Conservation (phyloP, 352 stramenopile genomes). For the Pythium aphanidermatum region DNA sequence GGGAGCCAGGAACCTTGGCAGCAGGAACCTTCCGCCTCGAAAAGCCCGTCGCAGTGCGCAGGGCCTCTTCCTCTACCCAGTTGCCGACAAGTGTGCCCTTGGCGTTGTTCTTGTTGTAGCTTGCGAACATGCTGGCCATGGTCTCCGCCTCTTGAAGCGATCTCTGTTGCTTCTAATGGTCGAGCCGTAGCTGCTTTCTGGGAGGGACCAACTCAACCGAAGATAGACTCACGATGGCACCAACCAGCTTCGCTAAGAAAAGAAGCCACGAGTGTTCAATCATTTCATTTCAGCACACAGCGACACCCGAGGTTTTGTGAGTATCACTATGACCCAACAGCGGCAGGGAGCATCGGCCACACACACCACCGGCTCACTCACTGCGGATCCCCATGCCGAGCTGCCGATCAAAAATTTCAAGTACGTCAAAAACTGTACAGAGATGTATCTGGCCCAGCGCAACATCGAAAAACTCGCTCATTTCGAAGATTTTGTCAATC, state of each 20-base stretch:
- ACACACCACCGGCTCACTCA: too few species aligned
- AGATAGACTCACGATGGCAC: too few species aligned
- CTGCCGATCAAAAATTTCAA: constrained; percentile 87
- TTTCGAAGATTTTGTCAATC: constrained; percentile 85
- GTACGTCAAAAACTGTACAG: constrained; percentile 86
- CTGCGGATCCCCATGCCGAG: constrained; percentile 71
- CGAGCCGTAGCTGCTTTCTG: too few species aligned
- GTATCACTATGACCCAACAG: too few species aligned
- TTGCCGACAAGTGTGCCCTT: constrained; percentile 74
- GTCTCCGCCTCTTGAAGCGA: too few species aligned
- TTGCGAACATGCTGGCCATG: constrained; percentile 31
- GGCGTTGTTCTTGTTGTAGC: constrained; percentile 82
- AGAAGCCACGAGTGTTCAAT: constrained; percentile 15
- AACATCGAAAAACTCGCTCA: constrained; percentile 72
- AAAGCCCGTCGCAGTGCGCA: constrained; percentile 53
- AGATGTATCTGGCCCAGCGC: constrained; percentile 78
- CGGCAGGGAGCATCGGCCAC: too few species aligned
- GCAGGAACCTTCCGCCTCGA: constrained; percentile 47
- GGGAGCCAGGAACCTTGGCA: constrained; percentile 12
- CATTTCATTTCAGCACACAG: too few species aligned
- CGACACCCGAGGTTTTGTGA: too few species aligned
- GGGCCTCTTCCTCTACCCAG: constrained; percentile 78
- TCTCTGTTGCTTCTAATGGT: too few species aligned
- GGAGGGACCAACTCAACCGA: too few species aligned
- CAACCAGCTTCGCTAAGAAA: constrained; percentile 4